A percentile compares a stretch with the other conserved stretches of the same genome.
Evolutionary conservation across 2,329 filamentous ascomycete species (phyloP).

Genomic region (Onygenales sp.): DNA sequence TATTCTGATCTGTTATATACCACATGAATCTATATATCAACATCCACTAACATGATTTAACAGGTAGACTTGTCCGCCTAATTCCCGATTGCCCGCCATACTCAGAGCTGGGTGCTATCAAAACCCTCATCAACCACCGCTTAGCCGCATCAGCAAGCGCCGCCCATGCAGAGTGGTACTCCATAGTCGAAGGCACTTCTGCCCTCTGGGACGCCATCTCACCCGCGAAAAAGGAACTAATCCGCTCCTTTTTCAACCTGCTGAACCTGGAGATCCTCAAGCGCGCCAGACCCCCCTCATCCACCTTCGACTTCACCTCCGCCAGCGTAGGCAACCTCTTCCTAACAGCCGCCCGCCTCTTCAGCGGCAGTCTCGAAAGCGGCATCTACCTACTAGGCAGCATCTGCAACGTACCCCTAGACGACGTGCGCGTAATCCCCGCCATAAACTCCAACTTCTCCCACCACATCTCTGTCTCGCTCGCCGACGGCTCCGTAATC

Average conservation of each 20-base stretch:
- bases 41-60: conserved; percentile 4
- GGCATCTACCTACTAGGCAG: conserved; percentile 83
- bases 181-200: conserved; percentile 77
- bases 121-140: conserved; percentile 77
- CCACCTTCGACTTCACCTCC: conserved; percentile 66
- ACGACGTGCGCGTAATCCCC: conserved; percentile 67
- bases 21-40: not conserved
- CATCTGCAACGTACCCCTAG: conserved; percentile 71
- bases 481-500: conserved; percentile 67
- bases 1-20: not conserved
- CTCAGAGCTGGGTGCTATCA: conserved; percentile 64
- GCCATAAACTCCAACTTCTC: conserved; percentile 93
- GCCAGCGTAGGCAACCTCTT: conserved; percentile 74
- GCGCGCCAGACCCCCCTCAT: conserved; percentile 57
- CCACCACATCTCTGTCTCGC: conserved; percentile 80
- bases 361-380: conserved; percentile 85
- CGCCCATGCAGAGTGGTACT: conserved; percentile 73
- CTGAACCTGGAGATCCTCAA: conserved; percentile 72
- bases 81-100: conserved; percentile 59
- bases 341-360: conserved; percentile 74
- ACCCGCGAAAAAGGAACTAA: conserved; percentile 64
- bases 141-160: conserved; percentile 52
- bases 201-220: conserved; percentile 62
- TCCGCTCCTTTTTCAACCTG: conserved; percentile 66
- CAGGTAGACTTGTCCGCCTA: conserved; percentile 78